Evolutionary conservation across 768 basidiomycete genomes (phyloP).

Genomic region (Boletales sp.): DNA sequence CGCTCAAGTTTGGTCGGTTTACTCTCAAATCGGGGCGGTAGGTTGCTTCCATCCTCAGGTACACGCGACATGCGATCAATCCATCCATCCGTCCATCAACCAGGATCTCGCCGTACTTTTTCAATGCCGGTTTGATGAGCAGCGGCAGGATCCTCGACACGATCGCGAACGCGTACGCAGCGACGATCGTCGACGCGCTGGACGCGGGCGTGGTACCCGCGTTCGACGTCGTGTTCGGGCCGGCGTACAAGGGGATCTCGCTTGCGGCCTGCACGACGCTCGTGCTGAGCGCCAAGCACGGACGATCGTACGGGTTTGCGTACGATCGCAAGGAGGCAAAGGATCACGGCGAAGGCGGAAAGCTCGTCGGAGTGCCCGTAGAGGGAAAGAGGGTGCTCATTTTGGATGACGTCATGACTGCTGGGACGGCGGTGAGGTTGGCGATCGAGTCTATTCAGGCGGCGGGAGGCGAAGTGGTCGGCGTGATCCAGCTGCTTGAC

Average conservation of each 20-base stretch:
- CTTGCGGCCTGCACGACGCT: slow-evolving; percentile 85
- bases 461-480: slow-evolving; percentile 79
- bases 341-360: slow-evolving; percentile 94
- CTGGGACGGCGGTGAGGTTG: slow-evolving; percentile 82
- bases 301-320: slow-evolving; percentile 71
- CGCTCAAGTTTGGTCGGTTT: slow-evolving; percentile 88
- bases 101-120: slow-evolving; percentile 93
- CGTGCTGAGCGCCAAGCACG: slow-evolving; percentile 63
- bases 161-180: slow-evolving; percentile 79
- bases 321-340: slow-evolving; percentile 97
- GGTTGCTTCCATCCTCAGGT: slow-evolving; percentile 25
- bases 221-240: slow-evolving; percentile 90
- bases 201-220: slow-evolving; percentile 28
- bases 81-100: not conserved
- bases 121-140: slow-evolving; percentile 89
- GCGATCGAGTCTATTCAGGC: slow-evolving; percentile 71
- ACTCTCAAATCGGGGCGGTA: slow-evolving; percentile 94
- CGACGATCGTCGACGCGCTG: slow-evolving; percentile 60
- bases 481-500: slow-evolving; percentile 85
- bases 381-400: slow-evolving; percentile 79
- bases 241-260: slow-evolving; percentile 96
- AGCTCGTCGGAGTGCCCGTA: slow-evolving; percentile 83
- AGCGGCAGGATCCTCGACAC: slow-evolving; percentile 77
- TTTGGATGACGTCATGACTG: slow-evolving; percentile 95
- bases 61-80: not conserved